Conservation (phyloP, 1,284 basidiomycete species). For the Peniophora sp. region DNA sequence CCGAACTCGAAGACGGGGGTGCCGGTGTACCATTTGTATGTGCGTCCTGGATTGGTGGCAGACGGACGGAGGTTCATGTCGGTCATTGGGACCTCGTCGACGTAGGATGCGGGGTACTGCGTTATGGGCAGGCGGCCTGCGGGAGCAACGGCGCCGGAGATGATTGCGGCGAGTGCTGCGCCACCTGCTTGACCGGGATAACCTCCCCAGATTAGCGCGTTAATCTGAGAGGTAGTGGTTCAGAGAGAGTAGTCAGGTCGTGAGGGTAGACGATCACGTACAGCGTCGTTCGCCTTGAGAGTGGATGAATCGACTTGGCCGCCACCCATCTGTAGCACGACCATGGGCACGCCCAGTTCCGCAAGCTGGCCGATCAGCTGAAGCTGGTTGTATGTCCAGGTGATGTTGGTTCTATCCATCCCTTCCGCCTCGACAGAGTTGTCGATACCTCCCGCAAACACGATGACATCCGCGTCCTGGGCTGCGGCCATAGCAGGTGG, state of each 20-base stretch:
- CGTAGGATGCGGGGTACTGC: constrained; percentile 45
- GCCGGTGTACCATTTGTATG: constrained; percentile 50
- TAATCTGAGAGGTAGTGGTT: constrained; percentile 38
- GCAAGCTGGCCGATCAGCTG: constrained; percentile 37
- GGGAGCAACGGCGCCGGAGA: constrained; percentile 41
- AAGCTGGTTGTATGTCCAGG: constrained; percentile 50
- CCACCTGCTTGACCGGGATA: constrained; percentile 50
- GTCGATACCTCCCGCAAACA: constrained; percentile 41
- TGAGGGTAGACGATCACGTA: constrained; percentile 23
- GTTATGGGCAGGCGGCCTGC: constrained; percentile 46
- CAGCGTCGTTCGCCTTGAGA: constrained; percentile 30
- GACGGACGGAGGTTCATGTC: constrained; percentile 48
- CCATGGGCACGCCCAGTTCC: constrained; percentile 37
- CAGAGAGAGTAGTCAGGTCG: not conserved
- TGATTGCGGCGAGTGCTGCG: constrained; percentile 39
- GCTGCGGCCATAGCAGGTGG: constrained; percentile 24
- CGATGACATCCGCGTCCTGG: constrained; percentile 24
- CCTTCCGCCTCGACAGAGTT: constrained; percentile 43
- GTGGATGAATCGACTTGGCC: constrained; percentile 43
- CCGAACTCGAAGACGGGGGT: constrained; percentile 44
- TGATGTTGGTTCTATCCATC: constrained; percentile 39
- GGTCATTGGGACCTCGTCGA: constrained; percentile 43
- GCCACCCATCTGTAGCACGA: constrained; percentile 49
- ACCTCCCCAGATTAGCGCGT: constrained; percentile 46
- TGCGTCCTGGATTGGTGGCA: constrained; percentile 40